Base-by-base conservation (phyloP, 2,329 filamentous ascomycete genomes). In the Corynespora cassiicola region DNA sequence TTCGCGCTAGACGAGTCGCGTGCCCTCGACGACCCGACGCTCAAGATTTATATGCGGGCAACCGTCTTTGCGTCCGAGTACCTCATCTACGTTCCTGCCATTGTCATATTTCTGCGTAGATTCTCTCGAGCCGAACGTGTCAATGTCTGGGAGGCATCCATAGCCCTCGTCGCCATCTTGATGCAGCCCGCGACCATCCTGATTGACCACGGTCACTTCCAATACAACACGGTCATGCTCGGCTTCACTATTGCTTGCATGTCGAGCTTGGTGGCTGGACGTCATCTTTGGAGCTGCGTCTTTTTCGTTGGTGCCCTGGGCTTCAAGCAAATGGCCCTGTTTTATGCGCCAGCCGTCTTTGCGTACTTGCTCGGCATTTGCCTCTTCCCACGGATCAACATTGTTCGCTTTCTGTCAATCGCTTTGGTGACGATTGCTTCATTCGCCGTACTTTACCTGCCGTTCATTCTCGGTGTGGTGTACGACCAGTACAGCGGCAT, bases 261-360 rank as follows among this genome's bases (percentile, higher is more conserved):
- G 74, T 94, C 92, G 26, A 94, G 88, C 66, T 87, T 97, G 72
- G 70, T 96, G 33, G 90, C 90, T 3, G 88, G 88, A 4, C 82
- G 90, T 31, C 86, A 86, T 57, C 80, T 95, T 46, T 96, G 92
- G 90, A 83, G 88, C 17, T 90, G 89, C 47, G 81, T 96, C 42
- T 96, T 96, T 74, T 99, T 99, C 56, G 94, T 99, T 6, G 83
- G 82, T 11, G 88, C 92, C 3, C 76, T 99, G n/a, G 90, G 90
- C 5, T 99, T 97, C 77, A 99, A 99, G 75, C 94, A 99, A 69
- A 99, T 99, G 95, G 92, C 92, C 1, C 78, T 99, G 11, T 99
- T 97, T 73, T 99, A 96, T 69, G 90, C 95, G 3, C 91, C 95
- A 10, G 85, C 86, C 14, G 85, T 97, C 40, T 97, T 97, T 66